Evolutionary conservation across 768 basidiomycete genomes (phyloP).

Genomic region (Mycena olivaceomarginata): DNA sequence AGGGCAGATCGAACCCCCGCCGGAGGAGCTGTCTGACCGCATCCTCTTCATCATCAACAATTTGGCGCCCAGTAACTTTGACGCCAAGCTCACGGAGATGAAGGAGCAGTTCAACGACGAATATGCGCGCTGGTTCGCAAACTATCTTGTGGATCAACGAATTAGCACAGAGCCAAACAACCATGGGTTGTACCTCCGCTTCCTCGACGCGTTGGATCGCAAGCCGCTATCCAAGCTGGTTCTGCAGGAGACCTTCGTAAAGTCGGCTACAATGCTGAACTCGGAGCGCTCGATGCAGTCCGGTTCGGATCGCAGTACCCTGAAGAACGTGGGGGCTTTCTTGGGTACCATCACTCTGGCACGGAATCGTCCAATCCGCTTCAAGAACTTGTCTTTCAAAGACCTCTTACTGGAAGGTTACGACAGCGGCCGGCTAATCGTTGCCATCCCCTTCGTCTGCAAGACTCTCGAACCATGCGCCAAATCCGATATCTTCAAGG

Average conservation of each 20-base stretch:
- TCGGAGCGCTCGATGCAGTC: slow-evolving; percentile 93
- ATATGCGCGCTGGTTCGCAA: slow-evolving; percentile 96
- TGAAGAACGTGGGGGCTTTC: slow-evolving; percentile 98
- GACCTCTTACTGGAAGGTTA: slow-evolving; percentile 98
- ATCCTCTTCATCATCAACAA: slow-evolving; percentile 99
- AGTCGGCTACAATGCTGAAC: slow-evolving; percentile 91
- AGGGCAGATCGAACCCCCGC: slow-evolving; percentile 79
- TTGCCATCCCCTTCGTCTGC: slow-evolving; percentile 98
- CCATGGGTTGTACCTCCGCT: slow-evolving; percentile 94
- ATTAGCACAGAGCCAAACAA: slow-evolving; percentile 98
- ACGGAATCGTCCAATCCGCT: slow-evolving; percentile 92
- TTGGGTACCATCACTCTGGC: slow-evolving; percentile 95
- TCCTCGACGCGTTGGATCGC: slow-evolving; percentile 89
- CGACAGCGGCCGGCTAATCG: slow-evolving; percentile 91
- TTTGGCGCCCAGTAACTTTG: slow-evolving; percentile 95
- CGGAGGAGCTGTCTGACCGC: slow-evolving; percentile 93
- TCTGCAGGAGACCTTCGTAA: slow-evolving; percentile 95
- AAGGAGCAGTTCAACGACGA: slow-evolving; percentile 87
- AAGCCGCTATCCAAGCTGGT: slow-evolving; percentile 83
- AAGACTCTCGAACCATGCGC: slow-evolving; percentile 95
- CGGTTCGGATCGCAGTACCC: slow-evolving; percentile 86
- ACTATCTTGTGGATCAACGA: slow-evolving; percentile 97
- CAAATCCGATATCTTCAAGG: slow-evolving; percentile 93
- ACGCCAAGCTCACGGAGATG: slow-evolving; percentile 92
- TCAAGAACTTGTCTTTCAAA: slow-evolving; percentile 97